Evolutionary conservation across 2,329 filamentous ascomycete species (phyloP).

Genomic region (Orbilia ellipsospora): DNA sequence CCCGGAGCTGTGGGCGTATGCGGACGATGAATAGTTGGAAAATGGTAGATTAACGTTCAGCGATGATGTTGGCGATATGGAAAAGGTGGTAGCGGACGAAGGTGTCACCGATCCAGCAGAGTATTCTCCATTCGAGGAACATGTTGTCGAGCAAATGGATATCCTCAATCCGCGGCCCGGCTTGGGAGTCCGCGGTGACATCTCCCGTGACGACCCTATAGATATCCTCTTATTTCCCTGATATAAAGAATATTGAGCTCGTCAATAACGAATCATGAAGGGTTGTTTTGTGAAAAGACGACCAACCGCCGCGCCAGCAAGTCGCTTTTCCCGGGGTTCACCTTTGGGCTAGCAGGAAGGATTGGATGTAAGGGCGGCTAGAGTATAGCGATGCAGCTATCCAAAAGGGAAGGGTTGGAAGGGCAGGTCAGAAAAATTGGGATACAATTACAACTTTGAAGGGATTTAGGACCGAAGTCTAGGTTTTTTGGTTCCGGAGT

Average conservation of each 20-base stretch:
- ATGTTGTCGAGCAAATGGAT: slow-evolving; percentile 52
- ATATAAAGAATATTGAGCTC: slow-evolving; percentile 39
- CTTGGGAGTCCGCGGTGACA: slow-evolving; percentile 47
- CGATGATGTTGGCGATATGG: slow-evolving; percentile 51
- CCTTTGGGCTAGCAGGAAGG: neutral
- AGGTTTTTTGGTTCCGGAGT: too few relatives aligned
- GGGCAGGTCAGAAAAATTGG: too few relatives aligned
- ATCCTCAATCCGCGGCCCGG: slow-evolving; percentile 41
- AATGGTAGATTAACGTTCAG: slow-evolving; percentile 41
- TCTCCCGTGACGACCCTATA: slow-evolving; percentile 27
- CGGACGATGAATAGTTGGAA: slow-evolving; percentile 31
- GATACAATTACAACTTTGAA: too few relatives aligned
- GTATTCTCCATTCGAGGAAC: slow-evolving; percentile 51
- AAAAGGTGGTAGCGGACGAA: slow-evolving; percentile 50
- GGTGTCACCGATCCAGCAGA: slow-evolving; percentile 52
- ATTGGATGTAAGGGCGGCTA: too few relatives aligned
- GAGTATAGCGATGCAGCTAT: too few relatives aligned
- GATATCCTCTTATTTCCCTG: slow-evolving; percentile 50
- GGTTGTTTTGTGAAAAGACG: slow-evolving; percentile 16
- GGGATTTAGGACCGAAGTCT: too few relatives aligned
- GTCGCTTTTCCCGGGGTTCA: slow-evolving; percentile 9
- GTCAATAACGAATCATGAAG: slow-evolving; percentile 56
- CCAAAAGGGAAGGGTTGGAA: too few relatives aligned
- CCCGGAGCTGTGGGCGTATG: slow-evolving; percentile 28
- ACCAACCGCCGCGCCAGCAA: slow-evolving; percentile 37